Conservation (phyloP, 108 stramenopile genomes). For the Skeletonema tropicum region DNA sequence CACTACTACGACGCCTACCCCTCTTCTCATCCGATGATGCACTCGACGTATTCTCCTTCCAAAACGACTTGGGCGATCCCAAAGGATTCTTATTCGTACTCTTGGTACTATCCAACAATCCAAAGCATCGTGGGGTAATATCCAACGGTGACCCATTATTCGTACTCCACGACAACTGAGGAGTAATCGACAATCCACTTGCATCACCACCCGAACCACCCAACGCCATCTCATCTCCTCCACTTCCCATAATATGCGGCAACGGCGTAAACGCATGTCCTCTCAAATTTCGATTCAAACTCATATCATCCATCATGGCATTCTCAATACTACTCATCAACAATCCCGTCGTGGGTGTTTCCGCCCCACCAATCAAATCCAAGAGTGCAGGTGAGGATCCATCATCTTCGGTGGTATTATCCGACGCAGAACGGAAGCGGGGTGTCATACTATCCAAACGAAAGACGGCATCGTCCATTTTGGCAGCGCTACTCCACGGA, state of each 20-base stretch:
- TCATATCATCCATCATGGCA: constrained; percentile 69
- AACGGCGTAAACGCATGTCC: constrained; percentile 87
- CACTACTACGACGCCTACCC: constrained; percentile 27
- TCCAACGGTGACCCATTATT: constrained; percentile 44
- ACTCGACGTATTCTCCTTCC: constrained; percentile 49
- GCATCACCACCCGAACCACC: constrained; percentile 3
- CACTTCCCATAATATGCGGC: constrained; percentile 52
- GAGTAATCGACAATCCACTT: constrained; percentile 36
- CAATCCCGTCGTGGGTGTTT: constrained; percentile 41
- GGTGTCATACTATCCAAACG: constrained; percentile 23
- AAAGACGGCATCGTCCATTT: constrained; percentile 11
- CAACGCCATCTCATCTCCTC: constrained; percentile 15
- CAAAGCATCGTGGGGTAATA: constrained; percentile 36
- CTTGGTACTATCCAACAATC: constrained; percentile 49
- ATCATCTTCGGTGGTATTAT: constrained; percentile 2
- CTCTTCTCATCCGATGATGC: constrained; percentile 61
- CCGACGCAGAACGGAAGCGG: background rate
- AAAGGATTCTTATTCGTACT: constrained; percentile 43
- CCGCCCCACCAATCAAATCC: constrained; percentile 42
- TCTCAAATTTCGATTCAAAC: constrained; percentile 72
- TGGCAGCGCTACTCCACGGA: background rate
- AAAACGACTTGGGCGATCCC: constrained; percentile 47
- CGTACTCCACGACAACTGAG: constrained; percentile 80
- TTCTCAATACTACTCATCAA: constrained; percentile 47
- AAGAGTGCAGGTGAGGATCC: constrained; percentile 34